Conservation (phyloP, 2,329 filamentous ascomycete genomes). For the Calonectria pseudoreteaudii region DNA sequence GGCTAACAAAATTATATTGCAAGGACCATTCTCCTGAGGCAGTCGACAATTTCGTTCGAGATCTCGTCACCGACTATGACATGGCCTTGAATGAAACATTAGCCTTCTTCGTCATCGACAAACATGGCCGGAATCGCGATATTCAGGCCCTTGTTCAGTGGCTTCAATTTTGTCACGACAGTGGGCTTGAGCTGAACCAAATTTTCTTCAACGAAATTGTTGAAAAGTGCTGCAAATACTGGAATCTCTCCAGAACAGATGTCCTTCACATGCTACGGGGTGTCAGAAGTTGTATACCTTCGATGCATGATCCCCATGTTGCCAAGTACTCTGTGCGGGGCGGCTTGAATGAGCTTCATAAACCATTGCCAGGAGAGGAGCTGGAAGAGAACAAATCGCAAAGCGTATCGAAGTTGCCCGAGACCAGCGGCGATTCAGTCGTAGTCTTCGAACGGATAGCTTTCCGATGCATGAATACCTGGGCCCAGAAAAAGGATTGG, state of each 20-base stretch:
- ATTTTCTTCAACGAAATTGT: conserved; percentile 44
- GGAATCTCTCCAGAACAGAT: conserved; percentile 45
- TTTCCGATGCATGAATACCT: conserved; percentile 53
- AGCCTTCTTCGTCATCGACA: conserved; percentile 46
- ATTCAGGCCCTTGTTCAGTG: conserved; percentile 44
- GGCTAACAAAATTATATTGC: conserved; percentile 50
- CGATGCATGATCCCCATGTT: conserved; percentile 38
- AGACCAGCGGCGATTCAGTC: conserved; percentile 33
- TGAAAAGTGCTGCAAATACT: conserved; percentile 47
- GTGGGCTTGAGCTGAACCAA: conserved; percentile 45
- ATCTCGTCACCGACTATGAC: conserved; percentile 38
- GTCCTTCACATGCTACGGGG: conserved; percentile 41
- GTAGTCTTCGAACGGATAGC: conserved; percentile 36
- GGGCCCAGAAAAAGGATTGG: conserved; percentile 48
- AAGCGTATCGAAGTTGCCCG: conserved; percentile 27
- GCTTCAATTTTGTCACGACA: conserved; percentile 47
- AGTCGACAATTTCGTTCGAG: conserved; percentile 45
- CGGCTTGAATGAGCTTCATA: conserved; percentile 35
- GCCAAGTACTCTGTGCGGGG: conserved; percentile 34
- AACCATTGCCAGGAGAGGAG: conserved; percentile 31
- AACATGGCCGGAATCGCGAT: conserved; percentile 45
- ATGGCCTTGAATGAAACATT: conserved; percentile 45
- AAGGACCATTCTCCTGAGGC: conserved; percentile 40
- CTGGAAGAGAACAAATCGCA: conserved; percentile 13
- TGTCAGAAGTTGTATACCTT: conserved; percentile 41